Base-by-base conservation (phyloP, 192 early-diverging fungal species). In the Cladochytrium replicatum region DNA sequence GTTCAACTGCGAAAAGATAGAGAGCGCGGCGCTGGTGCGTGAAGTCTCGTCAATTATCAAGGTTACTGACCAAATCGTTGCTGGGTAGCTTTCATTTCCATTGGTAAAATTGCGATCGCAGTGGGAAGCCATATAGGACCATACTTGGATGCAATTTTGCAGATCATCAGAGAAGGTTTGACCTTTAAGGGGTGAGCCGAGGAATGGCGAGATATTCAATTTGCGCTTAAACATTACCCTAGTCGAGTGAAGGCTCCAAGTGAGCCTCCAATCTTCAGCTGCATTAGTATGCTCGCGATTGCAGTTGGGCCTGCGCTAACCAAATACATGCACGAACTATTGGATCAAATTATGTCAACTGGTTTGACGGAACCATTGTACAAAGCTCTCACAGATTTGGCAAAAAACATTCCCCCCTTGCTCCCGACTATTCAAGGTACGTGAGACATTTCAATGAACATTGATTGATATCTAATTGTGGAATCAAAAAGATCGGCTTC, bases 221-320 rank as follows among this genome's bases (percentile, higher is more conserved):
- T 4, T 19, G 9, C 41, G 19, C 6, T 15, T 43, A 6, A 43
- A 6, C 7, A 19, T 22, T 22, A 43, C 41, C 23, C 23, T 43
- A 13, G 41, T 43, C 37, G 34, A 29, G 32, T 55, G 15, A 32
- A 7, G n/a, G 34, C 7, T 38, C 8, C 17, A 52, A 38, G 5
- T 57, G 43, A 28, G 13, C 27, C 54, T 5, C 53, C 64, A 15
- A 73, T 87, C 15, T 88, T 91, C 47, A 73, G 81, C 55, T 91
- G 91, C 47, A 83, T 96, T 34, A 85, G 82, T 23, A 88, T 85
- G 77, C 69, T 98, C 32, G 91, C 90, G 1, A 69, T 70, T 6
- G 89, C 93, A 15, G 85, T 97, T 43, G 87, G 91, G n/a, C 88
- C 85, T 29, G 87, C 84, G 3, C 65, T 95, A 39, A 90, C 85